A percentile compares a stretch with the other conserved stretches of the same genome.
These are phyloP conservation scores for Zygosaccharomyces lentus DNA, from an alignment of 805 yeast genomes.

Conservation along the genomic window DNA sequence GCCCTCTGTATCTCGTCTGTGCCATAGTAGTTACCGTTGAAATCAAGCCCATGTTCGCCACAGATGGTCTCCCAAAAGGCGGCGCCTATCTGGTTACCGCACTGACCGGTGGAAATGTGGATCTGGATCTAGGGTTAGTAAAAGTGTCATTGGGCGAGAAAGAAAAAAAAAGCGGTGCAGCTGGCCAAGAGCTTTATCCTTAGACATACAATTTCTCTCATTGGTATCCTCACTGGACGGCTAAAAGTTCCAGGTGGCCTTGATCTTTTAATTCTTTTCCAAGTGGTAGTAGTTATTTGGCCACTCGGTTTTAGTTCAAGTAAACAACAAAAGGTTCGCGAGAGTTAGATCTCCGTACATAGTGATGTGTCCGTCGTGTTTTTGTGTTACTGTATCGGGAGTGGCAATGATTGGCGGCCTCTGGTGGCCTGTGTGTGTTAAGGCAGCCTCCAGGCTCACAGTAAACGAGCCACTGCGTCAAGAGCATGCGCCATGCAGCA, in stretches of 20 bases:
- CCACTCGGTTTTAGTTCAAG: constrained; percentile 2
- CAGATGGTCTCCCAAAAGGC: constrained; percentile 92
- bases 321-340: constrained; percentile 9
- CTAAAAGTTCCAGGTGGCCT: background rate
- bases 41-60: constrained; percentile 80
- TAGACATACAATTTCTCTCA: constrained; percentile 19
- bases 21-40: constrained; percentile 68
- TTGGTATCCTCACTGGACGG: constrained; percentile 3
- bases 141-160: constrained; percentile 1
- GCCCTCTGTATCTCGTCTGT: constrained; percentile 47
- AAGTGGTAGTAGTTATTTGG: constrained; percentile 3
- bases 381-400: constrained; percentile 16
- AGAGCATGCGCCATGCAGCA: too few relatives aligned
- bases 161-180: background rate
- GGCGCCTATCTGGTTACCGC: constrained; percentile 98
- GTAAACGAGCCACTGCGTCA: too few relatives aligned
- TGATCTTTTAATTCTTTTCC: constrained; percentile 1
- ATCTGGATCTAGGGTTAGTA: constrained; percentile 36
- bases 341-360: constrained; percentile 1
- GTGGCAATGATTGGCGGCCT: background rate
- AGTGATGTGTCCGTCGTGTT: constrained; percentile 6
- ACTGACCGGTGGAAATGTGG: constrained; percentile 95
- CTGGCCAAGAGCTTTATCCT: background rate
- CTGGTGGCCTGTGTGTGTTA: background rate
- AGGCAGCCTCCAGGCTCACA: too few relatives aligned